Conservation (phyloP, 352 stramenopile species). For the Phytophthora lateralis region DNA sequence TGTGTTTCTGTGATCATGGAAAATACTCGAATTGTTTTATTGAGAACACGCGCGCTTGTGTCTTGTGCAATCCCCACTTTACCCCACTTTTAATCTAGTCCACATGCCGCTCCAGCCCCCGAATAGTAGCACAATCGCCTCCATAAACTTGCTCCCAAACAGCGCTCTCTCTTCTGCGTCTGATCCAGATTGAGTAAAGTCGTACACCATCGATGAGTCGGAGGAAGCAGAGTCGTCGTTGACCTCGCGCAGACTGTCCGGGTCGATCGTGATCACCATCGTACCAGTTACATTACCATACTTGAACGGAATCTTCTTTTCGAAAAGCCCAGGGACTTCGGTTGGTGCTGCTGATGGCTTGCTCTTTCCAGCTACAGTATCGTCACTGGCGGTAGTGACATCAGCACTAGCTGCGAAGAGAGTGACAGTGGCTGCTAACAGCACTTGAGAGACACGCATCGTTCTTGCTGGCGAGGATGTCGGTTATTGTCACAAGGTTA, state of each 20-base stretch:
- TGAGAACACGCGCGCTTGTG: no score
- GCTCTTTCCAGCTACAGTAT: not conserved
- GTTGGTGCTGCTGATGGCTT: not conserved
- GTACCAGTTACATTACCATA: not conserved
- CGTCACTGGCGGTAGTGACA: not conserved
- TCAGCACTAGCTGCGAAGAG: not conserved
- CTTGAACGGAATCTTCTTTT: constrained; percentile 2
- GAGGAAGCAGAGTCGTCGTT: not conserved
- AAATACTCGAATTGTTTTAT: no score
- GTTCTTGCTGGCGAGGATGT: no score
- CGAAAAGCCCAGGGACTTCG: not conserved
- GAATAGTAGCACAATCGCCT: no score
- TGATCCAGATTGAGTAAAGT: not conserved
- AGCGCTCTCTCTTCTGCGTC: not conserved
- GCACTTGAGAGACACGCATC: not conserved
- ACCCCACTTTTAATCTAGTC: no score
- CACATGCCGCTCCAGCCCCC: no score
- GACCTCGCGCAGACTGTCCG: not conserved
- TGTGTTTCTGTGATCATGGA: no score
- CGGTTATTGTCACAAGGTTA: no score
- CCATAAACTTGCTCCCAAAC: not conserved
- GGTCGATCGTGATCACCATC: constrained; percentile 10
- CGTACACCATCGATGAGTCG: not conserved
- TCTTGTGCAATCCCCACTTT: no score
- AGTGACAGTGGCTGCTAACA: not conserved